Evolutionary conservation across 805 yeast genomes (phyloP), one percentile per base, ranked within the genome.

Genomic region (Candida methanosorbosa): DNA sequence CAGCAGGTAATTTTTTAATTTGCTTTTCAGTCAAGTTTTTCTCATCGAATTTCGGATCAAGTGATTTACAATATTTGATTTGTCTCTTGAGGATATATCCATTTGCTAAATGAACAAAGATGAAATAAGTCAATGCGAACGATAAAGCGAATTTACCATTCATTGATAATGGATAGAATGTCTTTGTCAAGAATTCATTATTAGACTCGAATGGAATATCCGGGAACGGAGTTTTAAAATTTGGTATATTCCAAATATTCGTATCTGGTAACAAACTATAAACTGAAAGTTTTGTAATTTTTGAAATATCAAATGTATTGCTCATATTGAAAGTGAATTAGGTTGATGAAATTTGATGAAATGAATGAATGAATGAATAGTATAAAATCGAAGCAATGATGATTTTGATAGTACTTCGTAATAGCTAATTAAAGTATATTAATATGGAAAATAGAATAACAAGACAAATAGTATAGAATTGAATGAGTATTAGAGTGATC

Each of bases 91-190:
- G 50, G 13, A 74, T 54, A 19, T 59, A 53, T 9, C 63, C 66
- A 54, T 80, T 80, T 40, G 66, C 49, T 22, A 57, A 45, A 48
- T 79, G 84, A 29, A 78, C 83, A 15, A 66, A 52, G 7, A 67
- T 56, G 41, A 81, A 81, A 51, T 79, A 79, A 14, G 67, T 60
- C 4, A 73, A 40, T 11, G 82, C 81, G 36, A 79, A 66, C 13
- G 72, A 57, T 40, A 78, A 44, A 3, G 84, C 82, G 16, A 78
- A 70, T 18, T 64, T 46, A 27, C 67, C 66, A 38, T 68, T 63
- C 66, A 78, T 61, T 18, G 74, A 57, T 9, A 39, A 20, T 16
- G 61, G 55, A 44, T 66, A 73, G 5, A 70, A 35, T 14, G 24
- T 32, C 16, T 61, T 52, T 8, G 29, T 38, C 33, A 72, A 41